Conservation (phyloP, 176 grass and related monocot genomes). For the Tuctoria greenei region DNA sequence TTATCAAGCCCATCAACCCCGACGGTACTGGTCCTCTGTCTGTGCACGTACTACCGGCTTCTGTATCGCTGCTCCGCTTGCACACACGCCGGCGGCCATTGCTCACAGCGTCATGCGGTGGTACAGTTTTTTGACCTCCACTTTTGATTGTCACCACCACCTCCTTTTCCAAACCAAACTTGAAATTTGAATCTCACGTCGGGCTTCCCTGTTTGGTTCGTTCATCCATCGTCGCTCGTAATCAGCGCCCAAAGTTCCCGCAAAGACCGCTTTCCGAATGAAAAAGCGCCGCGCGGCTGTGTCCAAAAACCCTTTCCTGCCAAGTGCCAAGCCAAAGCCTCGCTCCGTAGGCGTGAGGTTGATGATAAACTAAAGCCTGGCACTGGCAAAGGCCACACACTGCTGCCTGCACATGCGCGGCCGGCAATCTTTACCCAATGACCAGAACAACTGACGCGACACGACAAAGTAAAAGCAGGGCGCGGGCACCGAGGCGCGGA, state of each 20-base stretch:
- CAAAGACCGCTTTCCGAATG: conserved; percentile 18
- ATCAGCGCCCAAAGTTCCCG: conserved; percentile 15
- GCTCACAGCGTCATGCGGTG: not conserved
- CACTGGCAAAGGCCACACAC: conserved; percentile 27
- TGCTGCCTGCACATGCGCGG: conserved; percentile 1
- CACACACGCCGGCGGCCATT: not conserved
- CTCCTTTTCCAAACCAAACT: not conserved
- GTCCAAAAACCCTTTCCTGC: conserved; percentile 19
- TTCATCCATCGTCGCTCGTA: not conserved
- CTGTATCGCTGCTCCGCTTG: not conserved
- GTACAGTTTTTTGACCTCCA: not conserved
- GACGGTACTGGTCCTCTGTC: conserved; percentile 20
- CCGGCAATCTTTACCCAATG: conserved; percentile 32
- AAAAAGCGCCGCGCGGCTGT: not conserved
- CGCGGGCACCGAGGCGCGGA: conserved; percentile 15
- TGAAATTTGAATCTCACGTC: not conserved
- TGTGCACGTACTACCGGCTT: not conserved
- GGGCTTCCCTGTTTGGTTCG: not conserved
- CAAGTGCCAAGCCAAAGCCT: not conserved
- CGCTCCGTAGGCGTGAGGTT: not conserved
- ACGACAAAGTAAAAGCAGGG: conserved; percentile 22
- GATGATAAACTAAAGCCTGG: conserved; percentile 24
- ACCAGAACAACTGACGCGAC: conserved; percentile 12
- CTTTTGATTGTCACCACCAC: not conserved
- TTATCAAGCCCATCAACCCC: conserved; percentile 37